Percentiles rank a stretch among this genome's conserved stretches.
Evolutionary conservation across 176 grass and related monocot genomes (phyloP).

Genomic region (Elymus sibiricus): DNA sequence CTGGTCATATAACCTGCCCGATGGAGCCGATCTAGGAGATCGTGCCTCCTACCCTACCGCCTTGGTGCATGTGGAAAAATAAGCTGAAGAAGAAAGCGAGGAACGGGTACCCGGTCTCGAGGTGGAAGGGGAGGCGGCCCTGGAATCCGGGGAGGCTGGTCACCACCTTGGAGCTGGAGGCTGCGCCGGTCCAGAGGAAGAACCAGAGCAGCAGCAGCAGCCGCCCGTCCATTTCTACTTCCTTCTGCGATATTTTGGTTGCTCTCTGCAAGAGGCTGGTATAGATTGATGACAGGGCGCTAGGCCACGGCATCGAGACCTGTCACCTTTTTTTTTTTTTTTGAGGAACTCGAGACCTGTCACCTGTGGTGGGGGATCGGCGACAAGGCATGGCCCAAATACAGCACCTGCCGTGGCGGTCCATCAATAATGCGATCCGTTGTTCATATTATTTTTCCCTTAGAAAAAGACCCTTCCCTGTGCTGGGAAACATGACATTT

Average conservation of each 20-base stretch:
- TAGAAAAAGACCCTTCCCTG: no score
- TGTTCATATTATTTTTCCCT: no score
- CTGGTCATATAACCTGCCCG: not conserved
- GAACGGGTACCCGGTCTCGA: constrained; percentile 44
- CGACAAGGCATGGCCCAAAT: no score
- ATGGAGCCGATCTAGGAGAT: not conserved
- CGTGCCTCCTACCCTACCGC: not conserved
- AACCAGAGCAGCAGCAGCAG: not conserved
- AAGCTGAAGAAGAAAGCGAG: not conserved
- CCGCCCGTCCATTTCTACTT: not conserved
- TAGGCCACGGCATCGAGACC: no score
- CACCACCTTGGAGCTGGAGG: constrained; percentile 15
- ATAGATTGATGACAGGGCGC: no score
- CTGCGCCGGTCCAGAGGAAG: not conserved
- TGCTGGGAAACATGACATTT: no score
- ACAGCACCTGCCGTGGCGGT: no score
- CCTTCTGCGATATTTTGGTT: not conserved
- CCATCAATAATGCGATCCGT: no score
- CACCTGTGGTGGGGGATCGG: no score
- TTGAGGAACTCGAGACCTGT: no score
- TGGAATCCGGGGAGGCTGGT: constrained; percentile 48
- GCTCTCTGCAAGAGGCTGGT: not conserved
- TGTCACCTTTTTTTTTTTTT: no score
- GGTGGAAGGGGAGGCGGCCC: constrained; percentile 46
- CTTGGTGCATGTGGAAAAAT: not conserved